phyloP scores from a whole-genome alignment of 805 yeast species.

The Candida sithepensis region DNA sequence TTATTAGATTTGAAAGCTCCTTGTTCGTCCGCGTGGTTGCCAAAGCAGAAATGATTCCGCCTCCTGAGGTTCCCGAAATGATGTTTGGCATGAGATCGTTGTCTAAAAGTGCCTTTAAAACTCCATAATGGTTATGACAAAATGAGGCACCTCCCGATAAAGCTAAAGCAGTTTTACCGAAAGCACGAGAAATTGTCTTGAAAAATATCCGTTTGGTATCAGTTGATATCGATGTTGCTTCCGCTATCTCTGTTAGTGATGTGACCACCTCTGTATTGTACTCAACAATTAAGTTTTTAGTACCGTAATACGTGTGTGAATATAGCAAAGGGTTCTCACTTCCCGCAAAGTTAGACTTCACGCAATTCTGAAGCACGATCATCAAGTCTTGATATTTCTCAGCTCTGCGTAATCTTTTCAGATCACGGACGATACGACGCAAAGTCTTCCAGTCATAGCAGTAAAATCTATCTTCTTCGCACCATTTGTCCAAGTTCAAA shows the following conservation, averaged over 20 bases:
- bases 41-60: constrained; percentile 72
- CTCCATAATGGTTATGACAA: constrained; percentile 74
- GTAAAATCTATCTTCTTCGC: constrained; percentile 52
- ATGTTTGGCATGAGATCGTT: constrained; percentile 63
- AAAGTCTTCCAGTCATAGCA: constrained; percentile 68
- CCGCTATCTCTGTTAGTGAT: constrained; percentile 42
- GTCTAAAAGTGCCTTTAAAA: constrained; percentile 66
- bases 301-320: constrained; percentile 73
- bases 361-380: constrained; percentile 58
- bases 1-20: constrained; percentile 53
- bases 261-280: constrained; percentile 51
- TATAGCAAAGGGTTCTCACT: constrained; percentile 68
- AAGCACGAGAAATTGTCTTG: constrained; percentile 55
- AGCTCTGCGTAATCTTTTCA: constrained; percentile 33
- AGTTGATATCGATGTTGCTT: constrained; percentile 34
- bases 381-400: constrained; percentile 44
- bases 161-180: constrained; percentile 69
- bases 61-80: constrained; percentile 78
- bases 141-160: constrained; percentile 80
- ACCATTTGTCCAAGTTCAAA: constrained; percentile 64
- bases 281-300: constrained; percentile 55
- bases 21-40: constrained; percentile 67
- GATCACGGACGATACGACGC: constrained; percentile 40
- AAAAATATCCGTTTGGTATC: constrained; percentile 50
- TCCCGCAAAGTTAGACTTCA: constrained; percentile 75